Evolutionary conservation across 2,329 filamentous ascomycete genomes (phyloP).

Genomic region (Aspergillus puulaauensis): DNA sequence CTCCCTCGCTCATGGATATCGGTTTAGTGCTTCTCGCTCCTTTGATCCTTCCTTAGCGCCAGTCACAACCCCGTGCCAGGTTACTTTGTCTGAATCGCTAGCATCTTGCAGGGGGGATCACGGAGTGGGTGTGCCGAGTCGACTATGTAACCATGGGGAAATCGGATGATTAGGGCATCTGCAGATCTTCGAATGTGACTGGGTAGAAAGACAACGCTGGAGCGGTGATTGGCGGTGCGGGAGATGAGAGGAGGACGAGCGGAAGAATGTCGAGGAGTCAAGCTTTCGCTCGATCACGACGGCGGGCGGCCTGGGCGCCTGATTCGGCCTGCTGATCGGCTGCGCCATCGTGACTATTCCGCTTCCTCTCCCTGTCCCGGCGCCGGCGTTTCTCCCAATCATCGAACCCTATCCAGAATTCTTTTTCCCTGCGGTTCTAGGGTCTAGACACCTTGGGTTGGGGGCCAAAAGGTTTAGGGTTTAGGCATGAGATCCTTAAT

Average conservation of each 20-base stretch:
- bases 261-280: neutral
- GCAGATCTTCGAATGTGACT: neutral
- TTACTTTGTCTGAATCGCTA: neutral
- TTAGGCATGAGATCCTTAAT: neutral
- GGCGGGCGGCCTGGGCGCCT: constrained; percentile 4
- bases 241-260: constrained; percentile 3
- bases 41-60: neutral
- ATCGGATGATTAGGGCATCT: neutral
- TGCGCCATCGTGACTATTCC: neutral
- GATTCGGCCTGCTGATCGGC: constrained; percentile 7
- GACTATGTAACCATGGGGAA: neutral
- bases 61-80: neutral
- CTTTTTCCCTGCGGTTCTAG: neutral
- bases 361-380: neutral
- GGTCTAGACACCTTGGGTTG: neutral
- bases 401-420: neutral
- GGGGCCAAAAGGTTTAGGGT: neutral
- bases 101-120: neutral
- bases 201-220: neutral
- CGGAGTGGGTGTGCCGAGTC: neutral
- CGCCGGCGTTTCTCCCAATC: neutral
- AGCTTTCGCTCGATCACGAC: constrained; percentile 5
- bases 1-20: neutral
- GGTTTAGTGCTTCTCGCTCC: neutral
- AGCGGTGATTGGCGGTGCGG: neutral